Evolutionary conservation across 768 basidiomycete species (phyloP).

Genomic region (Trametes maxima): DNA sequence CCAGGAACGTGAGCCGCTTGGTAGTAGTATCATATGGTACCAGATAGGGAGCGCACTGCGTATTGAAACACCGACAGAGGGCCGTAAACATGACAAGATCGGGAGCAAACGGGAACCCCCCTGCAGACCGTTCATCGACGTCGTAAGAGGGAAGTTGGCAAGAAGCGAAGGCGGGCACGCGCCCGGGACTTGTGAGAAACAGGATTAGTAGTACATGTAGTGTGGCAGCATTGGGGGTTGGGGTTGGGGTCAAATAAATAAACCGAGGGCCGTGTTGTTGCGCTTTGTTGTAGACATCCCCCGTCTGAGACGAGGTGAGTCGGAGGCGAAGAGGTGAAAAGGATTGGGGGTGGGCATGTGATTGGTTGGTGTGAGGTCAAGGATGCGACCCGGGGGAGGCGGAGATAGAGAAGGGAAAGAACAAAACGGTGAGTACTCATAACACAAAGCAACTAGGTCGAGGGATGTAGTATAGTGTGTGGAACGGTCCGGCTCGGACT

Average conservation of each 20-base stretch:
- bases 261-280: not conserved
- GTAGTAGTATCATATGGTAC: not conserved
- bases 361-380: not conserved
- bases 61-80: too few relatives aligned
- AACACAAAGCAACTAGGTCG: conserved; percentile 14
- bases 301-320: not conserved
- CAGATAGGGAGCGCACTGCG: too few relatives aligned
- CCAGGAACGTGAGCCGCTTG: not conserved
- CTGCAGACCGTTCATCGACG: too few relatives aligned
- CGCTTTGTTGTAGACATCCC: not conserved
- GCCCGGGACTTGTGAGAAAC: too few relatives aligned
- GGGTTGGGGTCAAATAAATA: not conserved
- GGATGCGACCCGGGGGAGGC: not conserved
- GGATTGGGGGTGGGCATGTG: not conserved
- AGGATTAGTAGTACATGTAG: conserved; percentile 3
- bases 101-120: too few relatives aligned
- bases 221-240: not conserved
- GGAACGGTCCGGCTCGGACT: conserved; percentile 13
- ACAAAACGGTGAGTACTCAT: conserved; percentile 13
- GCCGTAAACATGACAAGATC: too few relatives aligned
- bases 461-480: conserved; percentile 7
- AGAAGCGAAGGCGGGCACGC: too few relatives aligned
- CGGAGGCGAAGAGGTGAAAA: not conserved
- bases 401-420: not conserved
- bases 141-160: too few relatives aligned